Evolutionary conservation across 1,284 basidiomycete species (phyloP).

Genomic region (Volvariella surrecta): DNA sequence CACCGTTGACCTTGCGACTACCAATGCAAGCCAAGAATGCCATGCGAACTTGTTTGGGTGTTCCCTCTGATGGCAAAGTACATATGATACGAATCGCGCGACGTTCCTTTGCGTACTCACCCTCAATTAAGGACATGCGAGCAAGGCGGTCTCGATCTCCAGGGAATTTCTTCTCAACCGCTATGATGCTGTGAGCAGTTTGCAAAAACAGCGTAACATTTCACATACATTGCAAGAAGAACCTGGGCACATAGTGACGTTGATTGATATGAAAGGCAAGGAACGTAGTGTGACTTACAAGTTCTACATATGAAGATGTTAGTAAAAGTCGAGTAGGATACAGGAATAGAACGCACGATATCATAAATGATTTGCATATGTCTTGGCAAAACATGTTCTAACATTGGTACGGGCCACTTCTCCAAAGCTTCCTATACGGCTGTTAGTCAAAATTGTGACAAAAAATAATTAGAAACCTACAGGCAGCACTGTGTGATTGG

Average conservation of each 20-base stretch:
- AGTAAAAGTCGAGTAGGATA: slow-evolving; percentile 1
- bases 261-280: slow-evolving; percentile 5
- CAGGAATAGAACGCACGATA: slow-evolving; percentile 46
- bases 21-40: slow-evolving; percentile 75
- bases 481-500: slow-evolving; percentile 83
- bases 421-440: slow-evolving; percentile 57
- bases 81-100: background rate
- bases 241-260: slow-evolving; percentile 23
- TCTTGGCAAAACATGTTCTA: slow-evolving; percentile 77
- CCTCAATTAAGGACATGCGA: slow-evolving; percentile 88
- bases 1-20: slow-evolving; percentile 87
- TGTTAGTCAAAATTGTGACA: background rate
- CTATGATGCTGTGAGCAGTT: slow-evolving; percentile 24
- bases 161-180: slow-evolving; percentile 85
- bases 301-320: slow-evolving; percentile 15
- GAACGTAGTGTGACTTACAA: slow-evolving; percentile 15
- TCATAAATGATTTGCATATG: slow-evolving; percentile 89
- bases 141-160: slow-evolving; percentile 71
- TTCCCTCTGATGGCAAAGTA: slow-evolving; percentile 49
- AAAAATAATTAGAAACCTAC: slow-evolving; percentile 27
- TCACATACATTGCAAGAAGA: slow-evolving; percentile 54
- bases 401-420: slow-evolving; percentile 84
- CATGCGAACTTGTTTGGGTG: slow-evolving; percentile 84
- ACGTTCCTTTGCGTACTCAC: slow-evolving; percentile 21
- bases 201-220: slow-evolving; percentile 3